A percentile compares a stretch with the other conserved stretches of the same genome.
These are phyloP conservation scores for Laguncularia racemosa DNA, from an alignment of 345 rosid species.

Conservation along the genomic window DNA sequence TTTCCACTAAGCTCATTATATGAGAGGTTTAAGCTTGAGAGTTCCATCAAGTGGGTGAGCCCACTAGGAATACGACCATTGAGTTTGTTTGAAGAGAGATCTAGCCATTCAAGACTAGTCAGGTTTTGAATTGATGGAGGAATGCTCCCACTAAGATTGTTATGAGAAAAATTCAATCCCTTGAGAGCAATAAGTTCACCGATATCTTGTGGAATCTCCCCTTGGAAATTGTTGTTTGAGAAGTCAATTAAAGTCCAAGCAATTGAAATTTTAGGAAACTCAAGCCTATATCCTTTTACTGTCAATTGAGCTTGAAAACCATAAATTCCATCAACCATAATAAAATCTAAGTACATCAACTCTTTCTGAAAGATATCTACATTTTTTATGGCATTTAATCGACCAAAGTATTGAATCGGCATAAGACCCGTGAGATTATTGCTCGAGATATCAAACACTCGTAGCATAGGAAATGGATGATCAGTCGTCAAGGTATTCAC, in stretches of 20 bases:
- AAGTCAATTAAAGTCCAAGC: constrained; percentile 11
- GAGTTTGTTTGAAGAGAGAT: constrained; percentile 17
- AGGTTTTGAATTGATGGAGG: constrained; percentile 9
- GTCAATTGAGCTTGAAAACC: neutral
- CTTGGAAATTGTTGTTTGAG: constrained; percentile 21
- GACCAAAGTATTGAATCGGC: neutral
- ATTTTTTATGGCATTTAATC: constrained; percentile 1
- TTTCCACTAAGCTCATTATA: neutral
- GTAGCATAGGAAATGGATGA: constrained; percentile 7
- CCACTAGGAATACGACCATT: constrained; percentile 12
- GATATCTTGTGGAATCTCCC: constrained; percentile 11
- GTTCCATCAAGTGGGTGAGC: neutral
- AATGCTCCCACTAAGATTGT: constrained; percentile 8
- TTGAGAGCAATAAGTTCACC: constrained; percentile 14
- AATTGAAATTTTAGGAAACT: neutral
- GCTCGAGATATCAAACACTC: constrained; percentile 17
- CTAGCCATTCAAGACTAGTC: constrained; percentile 12
- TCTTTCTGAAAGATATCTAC: neutral
- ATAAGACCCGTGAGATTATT: constrained; percentile 25
- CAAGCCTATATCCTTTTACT: constrained; percentile 7
- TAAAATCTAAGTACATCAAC: neutral
- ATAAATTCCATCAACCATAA: neutral
- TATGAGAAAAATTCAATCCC: constrained; percentile 21
- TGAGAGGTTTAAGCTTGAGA: constrained; percentile 9
- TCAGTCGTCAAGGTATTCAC: neutral